Conservation (phyloP, 2,329 filamentous ascomycete genomes). For the Exserohilum turcica region DNA sequence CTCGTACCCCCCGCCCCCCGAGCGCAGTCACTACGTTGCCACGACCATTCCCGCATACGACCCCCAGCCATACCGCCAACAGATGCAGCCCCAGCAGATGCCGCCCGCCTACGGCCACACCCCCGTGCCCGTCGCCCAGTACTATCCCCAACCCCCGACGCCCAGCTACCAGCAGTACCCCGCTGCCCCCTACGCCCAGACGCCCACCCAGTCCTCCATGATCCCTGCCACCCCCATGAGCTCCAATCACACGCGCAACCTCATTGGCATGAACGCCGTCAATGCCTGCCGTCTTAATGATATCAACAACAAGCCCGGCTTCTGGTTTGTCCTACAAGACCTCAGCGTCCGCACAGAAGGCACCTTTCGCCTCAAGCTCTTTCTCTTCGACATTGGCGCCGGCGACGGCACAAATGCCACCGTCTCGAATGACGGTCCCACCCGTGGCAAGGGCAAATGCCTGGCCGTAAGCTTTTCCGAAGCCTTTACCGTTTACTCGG, state of each 20-base stretch:
- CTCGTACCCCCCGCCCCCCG: conserved; percentile 68
- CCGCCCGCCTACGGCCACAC: conserved; percentile 15
- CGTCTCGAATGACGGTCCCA: conserved; percentile 54
- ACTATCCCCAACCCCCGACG: conserved; percentile 3
- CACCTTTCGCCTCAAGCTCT: conserved; percentile 76
- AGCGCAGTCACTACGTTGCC: conserved; percentile 42
- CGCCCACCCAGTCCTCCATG: conserved; percentile 11
- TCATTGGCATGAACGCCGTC: conserved; percentile 89
- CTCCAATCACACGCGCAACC: conserved; percentile 82
- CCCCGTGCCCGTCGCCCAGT: conserved; percentile 4
- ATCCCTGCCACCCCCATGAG: conserved; percentile 47
- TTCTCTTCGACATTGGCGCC: conserved; percentile 82
- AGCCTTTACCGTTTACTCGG: conserved; percentile 89
- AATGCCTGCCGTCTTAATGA: conserved; percentile 87
- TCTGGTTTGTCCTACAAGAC: conserved; percentile 97
- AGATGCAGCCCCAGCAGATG: conserved; percentile 24
- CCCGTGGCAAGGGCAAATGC: conserved; percentile 77
- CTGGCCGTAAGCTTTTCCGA: conserved; percentile 87
- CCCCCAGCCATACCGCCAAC: conserved; percentile 33
- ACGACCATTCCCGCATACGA: conserved; percentile 38
- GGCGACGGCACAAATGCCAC: conserved; percentile 57
- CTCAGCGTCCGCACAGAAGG: conserved; percentile 93
- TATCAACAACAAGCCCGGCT: conserved; percentile 77
- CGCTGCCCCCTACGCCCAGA: conserved; percentile 3
- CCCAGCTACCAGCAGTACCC: conserved; percentile 7